Evolutionary conservation across 2,329 filamentous ascomycete species (phyloP), one percentile per base, ranked within the genome.

Genomic region (Aspergillus quadrilineatus): DNA sequence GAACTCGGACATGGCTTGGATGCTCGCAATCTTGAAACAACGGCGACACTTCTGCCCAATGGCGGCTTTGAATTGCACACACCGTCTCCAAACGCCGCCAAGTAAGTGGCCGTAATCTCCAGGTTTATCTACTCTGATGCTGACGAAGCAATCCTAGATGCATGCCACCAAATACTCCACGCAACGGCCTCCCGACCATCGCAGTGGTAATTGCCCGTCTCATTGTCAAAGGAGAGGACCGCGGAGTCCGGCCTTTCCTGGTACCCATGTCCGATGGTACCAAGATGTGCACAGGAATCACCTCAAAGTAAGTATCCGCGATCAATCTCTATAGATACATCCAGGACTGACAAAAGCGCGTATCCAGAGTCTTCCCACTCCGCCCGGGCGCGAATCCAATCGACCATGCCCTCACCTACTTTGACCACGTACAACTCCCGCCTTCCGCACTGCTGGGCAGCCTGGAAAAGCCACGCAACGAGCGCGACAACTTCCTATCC

Each of bases 1-100:
- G 74, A 78, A 53, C 53, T 75, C 4, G 72, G 72, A 1, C 74
- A 76, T 54, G 74, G 75, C 1, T 62, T 76, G 4, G 74, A 77
- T 57, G 73, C 73, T 1, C 61, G 64, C 1, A 75, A 76, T 32
- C 50, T 77, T 4, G 69, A 77, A 54, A 77, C 74, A 1, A 74
- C 67, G 0, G 74, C 73, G 5, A 75, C 69, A 2, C 53, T 71
- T 4, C 58, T 69, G 2, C 49, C 65, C 2, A 66, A 75, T 53
- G 74, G 73, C 0, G 65, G 60, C 5, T 73, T 73, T 60, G 63
- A 68, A 10, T 59, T 75, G 9, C 65, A 75, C 46, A 73, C 69
- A 0, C 74, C 74, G 1, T 61, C 42, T 1, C 29, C 55, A 4
- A 55, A 51, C 1, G 72, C 72, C 6, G 67, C 72, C 3, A 77